A percentile compares a stretch with the other conserved stretches of the same genome.
Evolutionary conservation across 1,284 basidiomycete genomes (phyloP).

Genomic region (Psilocybe mexicana): DNA sequence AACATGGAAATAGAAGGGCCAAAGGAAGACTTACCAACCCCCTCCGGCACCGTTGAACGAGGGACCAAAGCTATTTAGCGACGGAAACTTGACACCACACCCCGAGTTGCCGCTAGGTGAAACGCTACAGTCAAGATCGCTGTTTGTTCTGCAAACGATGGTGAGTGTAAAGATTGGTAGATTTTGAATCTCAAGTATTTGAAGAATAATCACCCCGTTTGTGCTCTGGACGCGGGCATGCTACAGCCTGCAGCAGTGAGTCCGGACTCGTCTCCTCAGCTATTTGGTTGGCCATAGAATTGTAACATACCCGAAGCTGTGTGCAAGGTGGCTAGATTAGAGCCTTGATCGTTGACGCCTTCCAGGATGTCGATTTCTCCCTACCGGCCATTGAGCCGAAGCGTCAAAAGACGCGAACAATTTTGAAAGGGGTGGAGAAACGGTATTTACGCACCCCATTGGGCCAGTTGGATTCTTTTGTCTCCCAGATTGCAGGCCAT

Average conservation of each 20-base stretch:
- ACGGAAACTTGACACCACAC: slow-evolving; percentile 56
- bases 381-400: slow-evolving; percentile 29
- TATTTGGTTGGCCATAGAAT: neutral
- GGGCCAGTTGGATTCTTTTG: slow-evolving; percentile 26
- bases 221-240: slow-evolving; percentile 49
- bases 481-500: slow-evolving; percentile 34
- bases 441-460: slow-evolving; percentile 18
- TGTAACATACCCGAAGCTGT: slow-evolving; percentile 33
- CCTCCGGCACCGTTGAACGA: slow-evolving; percentile 63
- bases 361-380: slow-evolving; percentile 74
- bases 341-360: slow-evolving; percentile 58
- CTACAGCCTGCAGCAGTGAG: slow-evolving; percentile 47
- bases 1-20: neutral
- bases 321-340: slow-evolving; percentile 66
- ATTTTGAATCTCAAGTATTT: too few relatives aligned
- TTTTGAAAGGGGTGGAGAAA: slow-evolving; percentile 1
- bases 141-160: slow-evolving; percentile 19
- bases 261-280: neutral
- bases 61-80: slow-evolving; percentile 55
- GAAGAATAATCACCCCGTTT: slow-evolving; percentile 47
- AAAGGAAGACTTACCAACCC: slow-evolving; percentile 44
- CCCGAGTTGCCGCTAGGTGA: slow-evolving; percentile 56
- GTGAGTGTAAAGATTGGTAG: too few relatives aligned
- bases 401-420: neutral
- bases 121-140: slow-evolving; percentile 48